A percentile compares a stretch with the other conserved stretches of the same genome.
Evolutionary conservation across 495 filamentous ascomycete genomes (phyloP).

Genomic region (Penicillium simplicissimum): DNA sequence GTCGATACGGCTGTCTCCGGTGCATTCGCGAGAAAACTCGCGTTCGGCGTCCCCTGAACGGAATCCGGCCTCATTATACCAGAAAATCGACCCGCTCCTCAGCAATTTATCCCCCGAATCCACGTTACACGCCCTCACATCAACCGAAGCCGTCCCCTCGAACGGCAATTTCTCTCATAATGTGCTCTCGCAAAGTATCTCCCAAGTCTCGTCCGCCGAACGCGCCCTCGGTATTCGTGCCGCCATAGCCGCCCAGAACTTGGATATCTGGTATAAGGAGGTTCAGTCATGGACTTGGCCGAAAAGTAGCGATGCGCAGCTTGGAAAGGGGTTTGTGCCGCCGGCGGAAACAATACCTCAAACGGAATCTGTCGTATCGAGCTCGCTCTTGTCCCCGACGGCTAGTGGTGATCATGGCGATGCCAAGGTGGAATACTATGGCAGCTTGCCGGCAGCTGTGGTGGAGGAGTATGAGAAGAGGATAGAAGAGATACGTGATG

Average conservation of each 20-base stretch:
- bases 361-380: neutral
- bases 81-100: constrained; percentile 52
- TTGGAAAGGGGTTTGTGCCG: constrained; percentile 58
- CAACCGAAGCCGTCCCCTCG: constrained; percentile 56
- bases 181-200: constrained; percentile 64
- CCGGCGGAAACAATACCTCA: constrained; percentile 29
- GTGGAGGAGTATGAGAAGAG: constrained; percentile 69
- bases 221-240: constrained; percentile 72
- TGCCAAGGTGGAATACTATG: constrained; percentile 57
- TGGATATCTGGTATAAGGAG: constrained; percentile 77
- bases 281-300: constrained; percentile 77
- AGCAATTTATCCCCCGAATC: constrained; percentile 56
- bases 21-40: constrained; percentile 28
- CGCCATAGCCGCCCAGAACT: constrained; percentile 70
- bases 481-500: constrained; percentile 73
- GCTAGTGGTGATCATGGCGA: constrained; percentile 20
- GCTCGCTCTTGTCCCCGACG: constrained; percentile 1
- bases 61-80: constrained; percentile 30
- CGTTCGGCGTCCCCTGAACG: constrained; percentile 32
- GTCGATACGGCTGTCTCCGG: constrained; percentile 33
- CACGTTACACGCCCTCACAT: constrained; percentile 54
- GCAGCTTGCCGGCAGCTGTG: constrained; percentile 62
- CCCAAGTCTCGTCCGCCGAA: constrained; percentile 64
- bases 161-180: constrained; percentile 47
- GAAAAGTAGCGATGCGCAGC: constrained; percentile 33